Evolutionary conservation across 2,329 filamentous ascomycete species (phyloP), one percentile per base, ranked within the genome.

Genomic region (Pseudogymnoascus pannorum): DNA sequence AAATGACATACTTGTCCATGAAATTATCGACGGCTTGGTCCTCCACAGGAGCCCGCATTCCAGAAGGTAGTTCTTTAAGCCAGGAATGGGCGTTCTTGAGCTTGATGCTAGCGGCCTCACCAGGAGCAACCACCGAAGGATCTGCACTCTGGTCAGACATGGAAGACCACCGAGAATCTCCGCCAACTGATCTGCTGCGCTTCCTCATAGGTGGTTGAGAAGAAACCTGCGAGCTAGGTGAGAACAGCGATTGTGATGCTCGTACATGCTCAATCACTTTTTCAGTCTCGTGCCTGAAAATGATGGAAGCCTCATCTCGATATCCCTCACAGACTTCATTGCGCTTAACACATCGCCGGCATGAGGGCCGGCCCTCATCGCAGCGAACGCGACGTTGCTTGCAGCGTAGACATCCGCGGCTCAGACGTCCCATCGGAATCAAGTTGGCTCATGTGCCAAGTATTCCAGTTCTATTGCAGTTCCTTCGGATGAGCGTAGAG

Each of bases 1-100:
- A 71, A 4, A 76, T 61, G 16, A 76, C 73, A 60, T 73, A 76
- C 51, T 72, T 75, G n/a, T 72, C 72, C 48, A 77, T 70, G 59
- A 77, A 77, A 0, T 60, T 40, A 16, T 68, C 63, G 5, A 73
- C 68, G 2, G 68, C 71, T 29, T 66, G 64, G 9, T 76, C 70
- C 60, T 74, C 69, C 5, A 48, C 61, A 33, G 40, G 31, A 18
- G 57, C 58, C n/a, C 61, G 26, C n/a, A 59, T 42, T n/a, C 31
- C 57, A 58, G 33, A 36, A 58, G 64, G 31, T 20, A 38, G 7
- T 58, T 42, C 4, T 62, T 68, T 72, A 2, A 71, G 63, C 72
- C 68, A 73, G 8, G 69, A 66, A 9, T 48, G 61, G 5, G 63
- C 66, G 60, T 20, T 38, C 29, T 22, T 24, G 33, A 64, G 60